Evolutionary conservation across 805 yeast species (phyloP).

Genomic region (Limtongozyma cylindracea): DNA sequence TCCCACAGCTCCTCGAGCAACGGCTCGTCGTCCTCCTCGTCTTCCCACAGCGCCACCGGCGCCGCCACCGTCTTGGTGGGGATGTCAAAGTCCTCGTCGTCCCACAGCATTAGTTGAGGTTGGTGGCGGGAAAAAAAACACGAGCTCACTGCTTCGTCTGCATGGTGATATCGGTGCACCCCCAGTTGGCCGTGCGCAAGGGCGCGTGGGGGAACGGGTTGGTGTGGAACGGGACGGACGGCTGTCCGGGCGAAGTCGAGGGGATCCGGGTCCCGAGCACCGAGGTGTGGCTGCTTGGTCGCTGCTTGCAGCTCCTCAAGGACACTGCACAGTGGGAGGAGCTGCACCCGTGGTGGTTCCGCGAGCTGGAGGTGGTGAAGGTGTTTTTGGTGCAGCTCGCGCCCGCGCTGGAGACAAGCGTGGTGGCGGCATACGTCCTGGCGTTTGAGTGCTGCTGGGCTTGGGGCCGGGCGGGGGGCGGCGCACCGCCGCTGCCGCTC

Average conservation of each 20-base stretch:
- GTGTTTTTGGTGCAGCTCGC: too few relatives aligned
- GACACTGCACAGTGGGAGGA: too few relatives aligned
- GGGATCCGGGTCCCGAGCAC: too few relatives aligned
- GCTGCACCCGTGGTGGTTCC: too few relatives aligned
- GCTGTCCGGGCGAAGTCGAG: background rate
- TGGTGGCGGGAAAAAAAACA: background rate
- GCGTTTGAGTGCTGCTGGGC: too few relatives aligned
- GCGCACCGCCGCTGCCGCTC: too few relatives aligned
- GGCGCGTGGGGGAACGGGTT: background rate
- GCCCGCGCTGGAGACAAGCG: too few relatives aligned
- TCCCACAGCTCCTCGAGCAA: conserved; percentile 65
- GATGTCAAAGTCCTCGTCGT: conserved; percentile 78
- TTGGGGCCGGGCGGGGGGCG: too few relatives aligned
- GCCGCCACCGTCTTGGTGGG: conserved; percentile 17
- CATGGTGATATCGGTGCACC: background rate
- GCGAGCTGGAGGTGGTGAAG: too few relatives aligned
- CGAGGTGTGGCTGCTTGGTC: too few relatives aligned
- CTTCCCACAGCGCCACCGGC: conserved; percentile 53
- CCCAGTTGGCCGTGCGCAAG: background rate
- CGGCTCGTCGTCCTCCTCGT: conserved; percentile 60
- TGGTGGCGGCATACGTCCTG: too few relatives aligned
- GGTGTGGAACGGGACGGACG: background rate
- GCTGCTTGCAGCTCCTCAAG: too few relatives aligned
- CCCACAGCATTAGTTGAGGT: conserved; percentile 21
- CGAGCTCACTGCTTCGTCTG: background rate